Percentiles rank a stretch among this genome's conserved stretches.
phyloP scores from a whole-genome alignment of 2,329 filamentous ascomycete species.

The Penicillium sclerotigenum region DNA sequence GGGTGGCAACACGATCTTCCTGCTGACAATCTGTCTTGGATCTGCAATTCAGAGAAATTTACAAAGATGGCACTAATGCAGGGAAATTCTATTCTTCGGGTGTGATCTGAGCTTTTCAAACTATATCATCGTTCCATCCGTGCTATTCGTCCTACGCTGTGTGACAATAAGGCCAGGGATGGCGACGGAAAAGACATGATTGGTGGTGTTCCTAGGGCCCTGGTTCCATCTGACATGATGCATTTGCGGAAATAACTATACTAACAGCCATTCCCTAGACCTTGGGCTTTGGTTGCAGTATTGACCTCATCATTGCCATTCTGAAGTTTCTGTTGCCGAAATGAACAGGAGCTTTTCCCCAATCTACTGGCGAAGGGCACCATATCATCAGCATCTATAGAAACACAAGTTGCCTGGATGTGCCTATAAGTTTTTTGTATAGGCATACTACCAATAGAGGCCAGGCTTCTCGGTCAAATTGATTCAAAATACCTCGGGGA shows the following conservation, averaged over 20 bases:
- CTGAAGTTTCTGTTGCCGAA: slow-evolving; percentile 70
- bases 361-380: slow-evolving; percentile 57
- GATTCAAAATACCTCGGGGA: slow-evolving; percentile 67
- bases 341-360: slow-evolving; percentile 60
- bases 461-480: slow-evolving; percentile 67
- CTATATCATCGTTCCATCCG: not conserved
- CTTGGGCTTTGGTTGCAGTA: slow-evolving; percentile 5
- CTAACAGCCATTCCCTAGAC: slow-evolving; percentile 13
- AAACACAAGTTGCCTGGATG: slow-evolving; percentile 79
- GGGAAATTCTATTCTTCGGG: not conserved
- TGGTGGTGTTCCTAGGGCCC: not conserved
- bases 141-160: not conserved
- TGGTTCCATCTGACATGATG: not conserved
- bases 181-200: not conserved
- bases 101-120: not conserved
- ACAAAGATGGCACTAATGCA: not conserved
- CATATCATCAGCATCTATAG: slow-evolving; percentile 70
- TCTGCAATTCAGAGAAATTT: not conserved
- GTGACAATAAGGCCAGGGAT: not conserved
- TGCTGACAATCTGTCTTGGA: not conserved
- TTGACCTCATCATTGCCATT: slow-evolving; percentile 21
- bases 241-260: not conserved
- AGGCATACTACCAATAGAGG: slow-evolving; percentile 77
- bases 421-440: slow-evolving; percentile 64
- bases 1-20: slow-evolving; percentile 1